Percentiles rank a stretch among this genome's conserved stretches.
These are phyloP conservation scores for Auriculariales sp. DNA, from an alignment of 768 basidiomycete genomes.

Conservation along the genomic window DNA sequence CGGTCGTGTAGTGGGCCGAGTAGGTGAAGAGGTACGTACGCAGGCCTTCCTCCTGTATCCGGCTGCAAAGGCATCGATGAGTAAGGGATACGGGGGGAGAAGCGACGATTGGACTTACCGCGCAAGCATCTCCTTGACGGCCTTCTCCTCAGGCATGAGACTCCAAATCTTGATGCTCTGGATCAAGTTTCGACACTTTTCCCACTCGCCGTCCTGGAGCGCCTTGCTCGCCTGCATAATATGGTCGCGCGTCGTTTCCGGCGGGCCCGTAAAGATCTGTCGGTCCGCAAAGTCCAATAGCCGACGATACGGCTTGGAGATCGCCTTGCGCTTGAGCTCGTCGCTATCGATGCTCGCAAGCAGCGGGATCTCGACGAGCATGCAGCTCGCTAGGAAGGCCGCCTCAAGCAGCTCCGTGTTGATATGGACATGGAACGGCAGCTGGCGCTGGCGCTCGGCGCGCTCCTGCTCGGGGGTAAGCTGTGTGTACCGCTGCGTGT, in stretches of 20 bases:
- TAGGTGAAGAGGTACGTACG: slow-evolving; percentile 98
- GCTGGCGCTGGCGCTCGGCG: slow-evolving; percentile 84
- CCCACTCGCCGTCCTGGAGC: slow-evolving; percentile 93
- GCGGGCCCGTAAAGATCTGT: slow-evolving; percentile 94
- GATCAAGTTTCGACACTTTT: slow-evolving; percentile 83
- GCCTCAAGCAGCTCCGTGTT: slow-evolving; percentile 96
- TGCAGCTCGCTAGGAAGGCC: slow-evolving; percentile 94
- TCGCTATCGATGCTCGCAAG: slow-evolving; percentile 90
- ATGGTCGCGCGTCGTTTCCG: slow-evolving; percentile 97
- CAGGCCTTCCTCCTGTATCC: slow-evolving; percentile 95
- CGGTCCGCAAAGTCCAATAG: slow-evolving; percentile 92
- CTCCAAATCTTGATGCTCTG: slow-evolving; percentile 97
- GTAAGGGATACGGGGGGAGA: not conserved
- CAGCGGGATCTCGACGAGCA: slow-evolving; percentile 94
- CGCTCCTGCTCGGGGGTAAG: slow-evolving; percentile 93
- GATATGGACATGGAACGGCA: slow-evolving; percentile 99
- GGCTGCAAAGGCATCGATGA: slow-evolving; percentile 30
- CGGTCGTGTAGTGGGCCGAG: slow-evolving; percentile 80
- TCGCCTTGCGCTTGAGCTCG: slow-evolving; percentile 81
- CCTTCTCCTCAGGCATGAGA: slow-evolving; percentile 76
- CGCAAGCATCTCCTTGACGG: slow-evolving; percentile 89
- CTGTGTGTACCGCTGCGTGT: slow-evolving; percentile 68
- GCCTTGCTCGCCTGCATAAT: slow-evolving; percentile 99
- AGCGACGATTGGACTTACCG: slow-evolving; percentile 37
- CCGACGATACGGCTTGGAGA: slow-evolving; percentile 94